Base-by-base conservation (phyloP, 1,284 basidiomycete species). In the Fomitopsis schrenkii region DNA sequence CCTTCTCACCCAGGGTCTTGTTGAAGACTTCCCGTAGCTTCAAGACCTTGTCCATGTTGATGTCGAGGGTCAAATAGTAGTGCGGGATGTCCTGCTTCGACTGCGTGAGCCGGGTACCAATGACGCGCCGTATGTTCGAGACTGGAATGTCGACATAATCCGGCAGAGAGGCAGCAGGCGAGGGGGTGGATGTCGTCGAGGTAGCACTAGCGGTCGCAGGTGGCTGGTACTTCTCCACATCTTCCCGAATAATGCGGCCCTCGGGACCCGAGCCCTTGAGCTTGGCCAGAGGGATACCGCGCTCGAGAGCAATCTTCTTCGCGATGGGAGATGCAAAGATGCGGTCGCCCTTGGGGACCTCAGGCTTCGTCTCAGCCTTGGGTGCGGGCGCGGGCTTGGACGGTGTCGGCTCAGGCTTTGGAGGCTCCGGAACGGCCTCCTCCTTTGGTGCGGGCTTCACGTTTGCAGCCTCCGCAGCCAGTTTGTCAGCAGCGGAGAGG, bases 21-120 rank as follows among this genome's bases (percentile, higher is more conserved):
- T 99, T 99, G 83, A 99, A 99, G 64, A 98, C 90, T 76, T 96
- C 88, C 62, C 97, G 86, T 64, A 99, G 84, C 79, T 98, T 98
- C 73, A 93, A 76, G 35, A 97, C 90, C 79, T 95, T 95, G 83
- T 95, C 95, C 95, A 99, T 98, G 80, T 94, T 92, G 75, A 99
- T 84, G 72, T 98, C 94, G 59, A 94, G 84, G 14, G 97, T 98
- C 69, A 99, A 79, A 79, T 98, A 99, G 81, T 97, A 99, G 77
- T 98, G 96, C n/a, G 97, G 97, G 28, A 95, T 75, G 67, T 94
- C 89, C 75, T 93, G 90, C 79, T 98, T 99, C 67, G 92, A 94
- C 80, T 98, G 94, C 3, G 90, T 87, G 67, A 99, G 85, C 68
- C 97, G 93, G 59, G 84, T 72, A 63, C 94, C 97, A 73, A 99